Evolutionary conservation across 805 yeast species (phyloP), one percentile per base, ranked within the genome.

Genomic region (Cyberlindnera mycetangii): DNA sequence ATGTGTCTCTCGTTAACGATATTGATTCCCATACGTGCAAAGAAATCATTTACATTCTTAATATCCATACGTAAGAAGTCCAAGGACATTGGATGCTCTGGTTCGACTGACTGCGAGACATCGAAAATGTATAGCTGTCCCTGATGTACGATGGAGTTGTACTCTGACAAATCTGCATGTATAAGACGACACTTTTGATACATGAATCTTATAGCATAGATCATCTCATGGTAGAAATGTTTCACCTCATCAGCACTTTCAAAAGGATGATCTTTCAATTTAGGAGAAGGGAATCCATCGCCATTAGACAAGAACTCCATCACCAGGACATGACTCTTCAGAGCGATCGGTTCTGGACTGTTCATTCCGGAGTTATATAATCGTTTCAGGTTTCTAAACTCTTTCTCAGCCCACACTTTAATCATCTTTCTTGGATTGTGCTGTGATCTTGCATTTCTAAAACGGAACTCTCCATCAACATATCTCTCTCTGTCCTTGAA

Each of bases 341-440:
- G 74, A 53, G 88, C 96, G 12, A 89, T 66, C 1, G 99, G 99
- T 60, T 87, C 85, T 0, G 99, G 99, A 32, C 89, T 84, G n/a
- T 95, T 93, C 28, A 93, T 85, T 0, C 95, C 96, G 45, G 81
- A 75, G 37, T 75, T 61, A 62, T 85, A 70, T 17, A 93, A 72
- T 59, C 99, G 76, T 63, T 88, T 92, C 64, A 93, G 72, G 61
- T 93, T 93, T 44, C 99, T 70, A 54, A 90, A 92, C 67, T 93
- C 99, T 61, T 93, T 93, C 63, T 93, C 99, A 0, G 99, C 98
- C 99, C 99, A 93, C 19, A 90, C 76, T 64, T 88, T 89, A 50
- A 93, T 96, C 97, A 93, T 92, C 61, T 92, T 92, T 59, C 99
- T 75, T 9, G 98, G 98, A 60, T 93, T 93, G 53, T 89, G 89